Evolutionary conservation across 2,329 filamentous ascomycete species (phyloP).

Genomic region (Leptographium radiaticola): DNA sequence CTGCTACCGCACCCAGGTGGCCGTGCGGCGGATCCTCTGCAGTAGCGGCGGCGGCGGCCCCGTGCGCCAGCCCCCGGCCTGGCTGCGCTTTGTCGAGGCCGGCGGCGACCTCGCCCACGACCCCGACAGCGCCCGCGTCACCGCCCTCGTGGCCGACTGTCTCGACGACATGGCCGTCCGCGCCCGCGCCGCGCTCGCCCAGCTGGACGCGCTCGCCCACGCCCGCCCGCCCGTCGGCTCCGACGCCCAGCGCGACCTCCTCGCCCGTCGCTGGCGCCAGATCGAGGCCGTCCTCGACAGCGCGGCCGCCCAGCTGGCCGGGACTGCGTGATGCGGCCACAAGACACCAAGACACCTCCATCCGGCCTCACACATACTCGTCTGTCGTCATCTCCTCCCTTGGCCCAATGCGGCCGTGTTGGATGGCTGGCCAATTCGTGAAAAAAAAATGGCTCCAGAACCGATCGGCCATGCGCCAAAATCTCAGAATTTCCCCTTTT

Average conservation of each 20-base stretch:
- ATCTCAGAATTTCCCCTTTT: not conserved
- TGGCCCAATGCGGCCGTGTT: too few species aligned
- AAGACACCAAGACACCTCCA: too few species aligned
- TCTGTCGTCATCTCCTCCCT: too few species aligned
- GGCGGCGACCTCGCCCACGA: not conserved
- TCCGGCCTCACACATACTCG: too few species aligned
- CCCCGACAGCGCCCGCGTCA: not conserved
- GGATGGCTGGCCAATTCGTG: too few species aligned
- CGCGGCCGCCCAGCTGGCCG: slow-evolving; percentile 3
- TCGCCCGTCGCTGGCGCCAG: slow-evolving; percentile 11
- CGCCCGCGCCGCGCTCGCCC: not conserved
- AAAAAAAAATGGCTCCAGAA: too few species aligned
- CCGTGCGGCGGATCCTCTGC: slow-evolving; percentile 11
- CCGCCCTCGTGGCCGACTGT: not conserved
- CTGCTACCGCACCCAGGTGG: slow-evolving; percentile 15
- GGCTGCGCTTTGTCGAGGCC: slow-evolving; percentile 9
- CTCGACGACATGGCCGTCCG: not conserved
- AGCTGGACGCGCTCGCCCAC: not conserved
- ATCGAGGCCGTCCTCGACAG: slow-evolving; percentile 10
- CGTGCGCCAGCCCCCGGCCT: slow-evolving; percentile 1
- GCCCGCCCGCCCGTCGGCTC: slow-evolving; percentile 1
- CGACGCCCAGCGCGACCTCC: slow-evolving; percentile 7
- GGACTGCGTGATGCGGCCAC: not conserved
- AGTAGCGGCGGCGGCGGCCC: not conserved
- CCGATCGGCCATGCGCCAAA: not conserved